A percentile compares a stretch with the other conserved stretches of the same genome.
Evolutionary conservation across 306 rosid species (phyloP).

Genomic region (Psophocarpus tetragonolobus): DNA sequence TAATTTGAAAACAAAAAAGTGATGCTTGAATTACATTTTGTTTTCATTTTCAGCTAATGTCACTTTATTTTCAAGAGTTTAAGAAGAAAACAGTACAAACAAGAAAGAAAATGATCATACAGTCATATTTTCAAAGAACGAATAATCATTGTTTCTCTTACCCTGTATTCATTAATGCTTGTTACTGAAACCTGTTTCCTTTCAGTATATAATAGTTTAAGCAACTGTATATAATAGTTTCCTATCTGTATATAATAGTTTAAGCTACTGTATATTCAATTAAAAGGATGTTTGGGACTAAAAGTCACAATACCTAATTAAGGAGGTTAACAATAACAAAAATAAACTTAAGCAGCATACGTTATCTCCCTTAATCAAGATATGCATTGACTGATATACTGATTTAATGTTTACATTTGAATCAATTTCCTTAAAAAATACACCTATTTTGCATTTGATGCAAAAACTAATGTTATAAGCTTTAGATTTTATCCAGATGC

Average conservation of each 20-base stretch:
- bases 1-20: not conserved
- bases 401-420: no score
- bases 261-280: not conserved
- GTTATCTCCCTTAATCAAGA: no score
- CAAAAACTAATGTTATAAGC: not conserved
- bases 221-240: not conserved
- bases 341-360: no score
- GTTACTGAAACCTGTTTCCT: not conserved
- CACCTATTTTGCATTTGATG: not conserved
- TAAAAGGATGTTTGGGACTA: no score
- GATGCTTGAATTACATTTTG: not conserved
- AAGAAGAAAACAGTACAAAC: not conserved
- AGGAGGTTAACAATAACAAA: no score
- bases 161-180: not conserved
- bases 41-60: not conserved
- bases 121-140: not conserved
- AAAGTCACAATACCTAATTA: no score
- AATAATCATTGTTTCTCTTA: not conserved
- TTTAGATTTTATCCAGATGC: no score
- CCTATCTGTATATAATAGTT: not conserved
- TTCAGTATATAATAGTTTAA: not conserved
- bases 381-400: no score
- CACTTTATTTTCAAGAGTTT: not conserved
- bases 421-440: no score
- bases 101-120: not conserved